Conservation (phyloP, 2,329 filamentous ascomycete genomes). For the Fusarium longipes region DNA sequence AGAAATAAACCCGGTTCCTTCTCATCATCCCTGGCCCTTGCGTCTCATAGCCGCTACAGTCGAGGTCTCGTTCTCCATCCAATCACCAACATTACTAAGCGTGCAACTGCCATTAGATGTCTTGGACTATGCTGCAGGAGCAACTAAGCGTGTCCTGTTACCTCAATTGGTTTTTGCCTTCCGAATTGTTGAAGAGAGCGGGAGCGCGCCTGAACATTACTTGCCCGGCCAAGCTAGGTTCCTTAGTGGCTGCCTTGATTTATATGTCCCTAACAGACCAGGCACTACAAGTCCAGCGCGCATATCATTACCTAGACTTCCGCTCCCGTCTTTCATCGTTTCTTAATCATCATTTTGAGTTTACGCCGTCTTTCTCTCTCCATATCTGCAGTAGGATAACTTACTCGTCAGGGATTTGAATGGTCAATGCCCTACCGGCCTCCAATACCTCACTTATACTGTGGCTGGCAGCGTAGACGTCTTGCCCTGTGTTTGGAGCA, state of each 20-base stretch:
- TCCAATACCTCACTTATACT: conserved; percentile 1
- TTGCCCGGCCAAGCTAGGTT: too few relatives aligned
- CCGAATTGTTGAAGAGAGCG: neutral
- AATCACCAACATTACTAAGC: conserved; percentile 22
- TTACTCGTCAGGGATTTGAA: neutral
- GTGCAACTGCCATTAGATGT: conserved; percentile 15
- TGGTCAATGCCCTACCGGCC: neutral
- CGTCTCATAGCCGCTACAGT: conserved; percentile 28
- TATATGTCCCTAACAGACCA: neutral
- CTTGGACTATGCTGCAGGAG: conserved; percentile 14
- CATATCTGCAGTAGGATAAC: neutral
- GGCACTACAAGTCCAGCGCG: neutral
- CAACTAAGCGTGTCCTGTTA: conserved; percentile 18
- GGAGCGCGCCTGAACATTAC: neutral
- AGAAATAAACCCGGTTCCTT: conserved; percentile 7
- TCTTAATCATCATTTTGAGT: conserved; percentile 5
- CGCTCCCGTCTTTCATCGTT: conserved; percentile 4
- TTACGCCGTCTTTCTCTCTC: neutral
- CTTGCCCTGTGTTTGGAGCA: neutral
- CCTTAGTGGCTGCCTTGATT: neutral
- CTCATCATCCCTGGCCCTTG: conserved; percentile 34
- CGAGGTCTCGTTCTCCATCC: conserved; percentile 20
- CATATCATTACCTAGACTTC: neutral
- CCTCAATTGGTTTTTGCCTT: conserved; percentile 12
- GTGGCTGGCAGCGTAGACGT: neutral